Conservation (phyloP, 2,329 filamentous ascomycete species). For the Esteya vermicola region DNA sequence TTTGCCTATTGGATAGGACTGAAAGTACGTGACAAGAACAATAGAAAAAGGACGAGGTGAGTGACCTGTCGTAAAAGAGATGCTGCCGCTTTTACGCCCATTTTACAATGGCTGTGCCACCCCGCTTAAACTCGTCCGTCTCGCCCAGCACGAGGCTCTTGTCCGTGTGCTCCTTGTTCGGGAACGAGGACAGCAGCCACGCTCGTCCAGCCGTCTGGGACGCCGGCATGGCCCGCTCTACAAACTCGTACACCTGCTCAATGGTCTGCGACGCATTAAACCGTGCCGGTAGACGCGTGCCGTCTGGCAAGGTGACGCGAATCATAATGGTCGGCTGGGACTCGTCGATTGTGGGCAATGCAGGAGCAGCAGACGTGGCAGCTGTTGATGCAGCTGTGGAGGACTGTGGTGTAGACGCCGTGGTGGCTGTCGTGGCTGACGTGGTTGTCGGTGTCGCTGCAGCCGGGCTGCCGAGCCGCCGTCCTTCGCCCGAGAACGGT, state of each 20-base stretch:
- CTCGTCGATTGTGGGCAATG: slow-evolving; percentile 35
- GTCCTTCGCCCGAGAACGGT: slow-evolving; percentile 58
- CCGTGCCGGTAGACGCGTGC: slow-evolving; percentile 59
- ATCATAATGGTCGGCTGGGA: slow-evolving; percentile 55
- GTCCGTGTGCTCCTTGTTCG: slow-evolving; percentile 66
- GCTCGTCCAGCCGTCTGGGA: slow-evolving; percentile 35
- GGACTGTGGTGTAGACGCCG: slow-evolving; percentile 16
- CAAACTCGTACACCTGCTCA: slow-evolving; percentile 63
- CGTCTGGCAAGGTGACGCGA: slow-evolving; percentile 66
- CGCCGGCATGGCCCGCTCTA: slow-evolving; percentile 47
- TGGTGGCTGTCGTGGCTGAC: slow-evolving; percentile 20
- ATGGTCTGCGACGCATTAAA: slow-evolving; percentile 73
- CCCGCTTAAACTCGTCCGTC: slow-evolving; percentile 50
- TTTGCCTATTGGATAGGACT: too few relatives aligned
- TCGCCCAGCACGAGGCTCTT: slow-evolving; percentile 44
- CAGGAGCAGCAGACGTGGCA: slow-evolving; percentile 6
- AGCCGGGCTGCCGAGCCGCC: slow-evolving; percentile 63
- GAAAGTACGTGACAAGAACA: too few relatives aligned
- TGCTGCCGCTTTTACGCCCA: slow-evolving; percentile 24
- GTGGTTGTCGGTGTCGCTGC: slow-evolving; percentile 16
- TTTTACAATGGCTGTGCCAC: slow-evolving; percentile 52
- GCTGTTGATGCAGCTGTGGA: slow-evolving; percentile 16
- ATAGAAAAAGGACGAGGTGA: too few relatives aligned
- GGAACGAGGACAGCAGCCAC: slow-evolving; percentile 73
- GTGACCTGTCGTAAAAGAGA: too few relatives aligned